Evolutionary conservation across 805 yeast genomes (phyloP).

Genomic region (Saturnispora sanitii): DNA sequence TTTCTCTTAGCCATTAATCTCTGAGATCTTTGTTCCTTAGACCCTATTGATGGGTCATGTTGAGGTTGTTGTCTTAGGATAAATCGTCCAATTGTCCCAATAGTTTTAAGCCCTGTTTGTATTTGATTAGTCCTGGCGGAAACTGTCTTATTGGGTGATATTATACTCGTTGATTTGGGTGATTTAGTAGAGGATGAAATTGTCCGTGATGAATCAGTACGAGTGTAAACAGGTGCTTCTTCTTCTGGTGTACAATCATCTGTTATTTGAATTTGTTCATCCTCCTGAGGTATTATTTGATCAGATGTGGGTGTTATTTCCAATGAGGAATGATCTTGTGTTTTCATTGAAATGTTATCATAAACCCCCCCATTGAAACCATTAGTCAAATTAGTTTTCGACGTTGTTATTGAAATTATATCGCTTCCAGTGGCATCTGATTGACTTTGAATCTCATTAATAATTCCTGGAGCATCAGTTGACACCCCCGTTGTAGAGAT

Average conservation of each 20-base stretch:
- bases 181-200: slow-evolving; percentile 2
- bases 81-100: slow-evolving; percentile 5
- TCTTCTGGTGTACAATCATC: no score
- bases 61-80: slow-evolving; percentile 1
- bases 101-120: slow-evolving; percentile 3
- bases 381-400: no score
- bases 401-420: no score
- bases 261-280: no score
- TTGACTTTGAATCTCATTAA: no score
- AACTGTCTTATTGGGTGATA: neutral
- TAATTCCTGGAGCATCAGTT: no score
- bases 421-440: no score
- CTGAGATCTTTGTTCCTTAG: neutral
- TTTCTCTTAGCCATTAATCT: slow-evolving; percentile 4
- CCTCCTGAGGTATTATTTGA: no score
- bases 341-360: no score
- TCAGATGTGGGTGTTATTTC: no score
- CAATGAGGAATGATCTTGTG: no score
- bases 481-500: neutral
- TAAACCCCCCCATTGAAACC: no score
- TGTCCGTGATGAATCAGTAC: neutral
- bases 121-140: slow-evolving; percentile 2
- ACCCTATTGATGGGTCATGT: neutral
- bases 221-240: neutral
- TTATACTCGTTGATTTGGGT: neutral